Evolutionary conservation across 2,329 filamentous ascomycete species (phyloP).

Genomic region (Diaporthe nobilis): DNA sequence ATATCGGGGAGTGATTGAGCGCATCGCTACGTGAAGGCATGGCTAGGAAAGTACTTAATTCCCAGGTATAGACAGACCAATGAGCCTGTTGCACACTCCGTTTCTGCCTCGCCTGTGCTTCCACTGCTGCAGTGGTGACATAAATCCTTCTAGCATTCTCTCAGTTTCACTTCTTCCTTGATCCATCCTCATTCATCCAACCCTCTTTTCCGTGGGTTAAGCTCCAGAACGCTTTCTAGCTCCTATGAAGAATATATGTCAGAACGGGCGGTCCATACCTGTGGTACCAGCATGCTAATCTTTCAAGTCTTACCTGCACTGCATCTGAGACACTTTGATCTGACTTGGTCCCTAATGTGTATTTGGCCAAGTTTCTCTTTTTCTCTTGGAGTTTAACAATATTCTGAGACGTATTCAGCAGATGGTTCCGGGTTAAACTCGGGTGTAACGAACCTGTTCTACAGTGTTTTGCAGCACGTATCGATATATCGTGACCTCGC

Average conservation of each 20-base stretch:
- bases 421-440: too few relatives aligned
- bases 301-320: neutral
- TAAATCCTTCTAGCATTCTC: too few relatives aligned
- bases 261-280: neutral
- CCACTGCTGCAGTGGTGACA: too few relatives aligned
- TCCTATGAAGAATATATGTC: too few relatives aligned
- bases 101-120: too few relatives aligned
- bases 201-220: neutral
- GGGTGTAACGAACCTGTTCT: constrained; percentile 56
- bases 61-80: too few relatives aligned
- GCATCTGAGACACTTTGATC: constrained; percentile 10
- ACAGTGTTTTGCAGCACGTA: constrained; percentile 60
- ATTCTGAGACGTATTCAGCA: neutral
- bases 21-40: too few relatives aligned
- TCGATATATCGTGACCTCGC: constrained; percentile 58
- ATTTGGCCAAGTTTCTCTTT: constrained; percentile 12
- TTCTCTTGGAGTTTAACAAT: constrained; percentile 14
- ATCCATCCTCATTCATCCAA: neutral
- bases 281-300: neutral
- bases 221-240: neutral
- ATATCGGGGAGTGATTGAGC: too few relatives aligned
- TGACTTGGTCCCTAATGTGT: neutral
- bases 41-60: too few relatives aligned
- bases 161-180: neutral
- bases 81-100: too few relatives aligned